phyloP scores from a whole-genome alignment of 2,329 filamentous ascomycete species.

The Ambrosiella xylebori region DNA sequence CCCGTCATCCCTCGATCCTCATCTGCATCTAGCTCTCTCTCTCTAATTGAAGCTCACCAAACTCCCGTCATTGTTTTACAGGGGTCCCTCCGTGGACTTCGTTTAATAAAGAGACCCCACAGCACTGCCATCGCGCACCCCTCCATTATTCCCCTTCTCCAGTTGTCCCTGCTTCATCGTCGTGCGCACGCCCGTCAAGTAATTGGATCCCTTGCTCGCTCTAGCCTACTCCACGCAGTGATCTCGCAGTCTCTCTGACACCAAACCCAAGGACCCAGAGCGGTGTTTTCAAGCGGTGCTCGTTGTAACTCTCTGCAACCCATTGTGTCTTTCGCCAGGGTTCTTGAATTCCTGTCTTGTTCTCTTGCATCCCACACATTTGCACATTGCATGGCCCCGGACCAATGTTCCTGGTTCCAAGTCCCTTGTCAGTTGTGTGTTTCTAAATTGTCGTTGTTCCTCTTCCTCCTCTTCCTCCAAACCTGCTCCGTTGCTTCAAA shows the following conservation, averaged over 20 bases:
- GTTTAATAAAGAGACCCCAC: neutral
- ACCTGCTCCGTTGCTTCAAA: constrained; percentile 2
- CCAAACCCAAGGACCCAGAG: neutral
- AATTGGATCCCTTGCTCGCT: neutral
- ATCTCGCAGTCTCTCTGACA: neutral
- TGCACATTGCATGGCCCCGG: neutral
- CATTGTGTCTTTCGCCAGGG: neutral
- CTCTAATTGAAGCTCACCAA: neutral
- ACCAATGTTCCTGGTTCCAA: constrained; percentile 1
- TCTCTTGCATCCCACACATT: neutral
- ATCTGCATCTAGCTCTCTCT: neutral
- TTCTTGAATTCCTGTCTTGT: neutral
- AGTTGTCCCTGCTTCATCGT: constrained; percentile 3
- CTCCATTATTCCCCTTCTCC: neutral
- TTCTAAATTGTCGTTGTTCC: neutral
- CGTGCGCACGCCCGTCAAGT: constrained; percentile 1
- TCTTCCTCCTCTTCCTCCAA: neutral
- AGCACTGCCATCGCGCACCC: neutral
- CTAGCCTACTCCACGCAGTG: neutral
- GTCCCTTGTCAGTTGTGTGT: neutral
- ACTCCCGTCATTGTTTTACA: neutral
- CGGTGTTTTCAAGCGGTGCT: neutral
- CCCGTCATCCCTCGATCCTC: neutral
- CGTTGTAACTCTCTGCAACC: neutral
- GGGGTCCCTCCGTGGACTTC: neutral